Evolutionary conservation across 257 asterid genomes (phyloP).

Genomic region (Nicotiana undulata): DNA sequence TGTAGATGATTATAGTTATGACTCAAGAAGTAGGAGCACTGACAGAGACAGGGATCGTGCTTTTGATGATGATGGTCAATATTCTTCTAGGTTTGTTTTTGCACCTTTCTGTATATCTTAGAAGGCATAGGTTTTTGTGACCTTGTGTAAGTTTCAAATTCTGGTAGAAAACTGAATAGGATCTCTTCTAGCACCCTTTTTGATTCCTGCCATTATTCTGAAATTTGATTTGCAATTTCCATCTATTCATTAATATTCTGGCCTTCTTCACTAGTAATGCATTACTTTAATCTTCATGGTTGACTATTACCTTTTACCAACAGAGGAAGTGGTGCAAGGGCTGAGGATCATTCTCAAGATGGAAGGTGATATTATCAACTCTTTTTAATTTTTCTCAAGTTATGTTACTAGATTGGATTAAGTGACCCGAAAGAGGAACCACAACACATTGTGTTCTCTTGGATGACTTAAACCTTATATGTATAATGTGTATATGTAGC

Average conservation of each 20-base stretch:
- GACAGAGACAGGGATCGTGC: slow-evolving; percentile 50
- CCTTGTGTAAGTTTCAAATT: not conserved
- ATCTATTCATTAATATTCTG: not conserved
- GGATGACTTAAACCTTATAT: not conserved
- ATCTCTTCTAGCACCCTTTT: not conserved
- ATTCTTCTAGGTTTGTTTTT: slow-evolving; percentile 62
- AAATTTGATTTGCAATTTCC: not conserved
- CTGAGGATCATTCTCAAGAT: slow-evolving; percentile 71
- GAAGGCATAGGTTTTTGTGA: not conserved
- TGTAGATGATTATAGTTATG: slow-evolving; percentile 50
- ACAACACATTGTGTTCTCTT: not conserved
- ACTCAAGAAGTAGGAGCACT: slow-evolving; percentile 80
- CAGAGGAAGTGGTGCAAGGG: slow-evolving; percentile 70
- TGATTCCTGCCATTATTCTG: not conserved
- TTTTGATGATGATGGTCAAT: slow-evolving; percentile 77
- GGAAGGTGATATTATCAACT: slow-evolving; percentile 54
- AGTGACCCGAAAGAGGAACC: too few relatives aligned
- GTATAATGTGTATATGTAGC: not conserved
- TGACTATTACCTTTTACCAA: slow-evolving; percentile 1
- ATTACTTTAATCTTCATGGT: not conserved
- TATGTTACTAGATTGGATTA: not conserved
- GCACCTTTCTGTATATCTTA: not conserved
- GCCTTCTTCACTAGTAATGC: not conserved
- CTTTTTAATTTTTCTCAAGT: not conserved
- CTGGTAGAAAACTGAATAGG: not conserved